Conservation (phyloP, 495 filamentous ascomycete species). For the Aspergillus taichungensis region DNA sequence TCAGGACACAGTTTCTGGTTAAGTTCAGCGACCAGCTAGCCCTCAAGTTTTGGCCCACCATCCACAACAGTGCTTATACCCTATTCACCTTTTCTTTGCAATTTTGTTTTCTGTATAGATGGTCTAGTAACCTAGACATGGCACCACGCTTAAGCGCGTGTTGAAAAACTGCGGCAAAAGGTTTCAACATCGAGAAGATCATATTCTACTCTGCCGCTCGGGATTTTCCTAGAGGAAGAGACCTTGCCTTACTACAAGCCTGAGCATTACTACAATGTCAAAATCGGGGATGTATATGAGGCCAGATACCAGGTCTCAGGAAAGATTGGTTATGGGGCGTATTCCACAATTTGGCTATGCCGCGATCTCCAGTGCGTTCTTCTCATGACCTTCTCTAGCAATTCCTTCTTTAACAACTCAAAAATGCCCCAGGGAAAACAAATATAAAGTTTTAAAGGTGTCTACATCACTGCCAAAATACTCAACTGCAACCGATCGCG, state of each 20-base stretch:
- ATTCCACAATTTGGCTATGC: conserved; percentile 47
- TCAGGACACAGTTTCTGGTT: too few relatives aligned
- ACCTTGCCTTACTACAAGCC: conserved; percentile 30
- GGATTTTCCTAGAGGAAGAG: conserved; percentile 32
- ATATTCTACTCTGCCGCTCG: conserved; percentile 1
- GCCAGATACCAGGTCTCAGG: conserved; percentile 40
- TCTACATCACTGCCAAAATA: conserved; percentile 13
- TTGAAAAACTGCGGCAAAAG: too few relatives aligned
- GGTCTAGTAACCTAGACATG: too few relatives aligned
- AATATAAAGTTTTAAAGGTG: conserved; percentile 14
- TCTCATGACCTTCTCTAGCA: background rate
- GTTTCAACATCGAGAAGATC: background rate
- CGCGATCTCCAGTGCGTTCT: conserved; percentile 34
- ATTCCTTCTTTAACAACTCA: conserved; percentile 2
- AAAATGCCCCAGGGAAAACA: conserved; percentile 5
- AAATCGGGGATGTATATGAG: conserved; percentile 39
- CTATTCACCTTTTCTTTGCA: too few relatives aligned
- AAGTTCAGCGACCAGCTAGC: too few relatives aligned
- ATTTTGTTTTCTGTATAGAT: too few relatives aligned
- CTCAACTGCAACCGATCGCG: conserved; percentile 20
- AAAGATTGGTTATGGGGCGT: conserved; percentile 46
- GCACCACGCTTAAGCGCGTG: too few relatives aligned
- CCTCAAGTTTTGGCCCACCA: too few relatives aligned
- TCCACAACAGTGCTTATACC: too few relatives aligned
- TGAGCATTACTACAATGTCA: conserved; percentile 39